Evolutionary conservation across 768 basidiomycete genomes (phyloP).

Genomic region (Termitomyces sp.): DNA sequence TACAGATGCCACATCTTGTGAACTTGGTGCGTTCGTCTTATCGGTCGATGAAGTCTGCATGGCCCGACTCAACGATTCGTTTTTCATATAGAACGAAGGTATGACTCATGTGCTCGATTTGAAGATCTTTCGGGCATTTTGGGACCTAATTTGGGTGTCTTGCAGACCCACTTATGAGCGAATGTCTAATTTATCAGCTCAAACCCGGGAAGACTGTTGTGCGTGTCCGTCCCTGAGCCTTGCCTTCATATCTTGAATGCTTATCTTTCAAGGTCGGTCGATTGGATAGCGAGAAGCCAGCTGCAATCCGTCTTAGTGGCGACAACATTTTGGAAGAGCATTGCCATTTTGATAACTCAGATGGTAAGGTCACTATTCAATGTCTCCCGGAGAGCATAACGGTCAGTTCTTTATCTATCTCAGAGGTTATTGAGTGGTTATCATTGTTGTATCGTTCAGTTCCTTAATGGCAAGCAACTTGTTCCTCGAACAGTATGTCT

Average conservation of each 20-base stretch:
- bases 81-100: constrained; percentile 62
- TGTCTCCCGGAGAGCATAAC: constrained; percentile 79
- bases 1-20: constrained; percentile 88
- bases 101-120: constrained; percentile 15
- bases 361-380: constrained; percentile 80
- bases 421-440: constrained; percentile 5
- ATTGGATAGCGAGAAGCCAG: constrained; percentile 72
- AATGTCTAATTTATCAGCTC: constrained; percentile 73
- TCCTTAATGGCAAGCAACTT: constrained; percentile 91
- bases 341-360: constrained; percentile 83
- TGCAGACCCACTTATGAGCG: constrained; percentile 92
- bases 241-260: not conserved
- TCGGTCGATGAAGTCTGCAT: constrained; percentile 1
- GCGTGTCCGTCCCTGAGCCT: constrained; percentile 8
- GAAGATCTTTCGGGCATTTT: constrained; percentile 1
- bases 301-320: constrained; percentile 90
- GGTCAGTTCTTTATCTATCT: constrained; percentile 35
- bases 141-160: constrained; percentile 10
- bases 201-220: constrained; percentile 17
- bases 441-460: constrained; percentile 36
- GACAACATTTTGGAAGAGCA: constrained; percentile 90
- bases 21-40: constrained; percentile 63
- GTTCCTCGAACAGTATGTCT: constrained; percentile 62
- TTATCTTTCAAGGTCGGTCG: constrained; percentile 64
- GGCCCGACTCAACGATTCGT: constrained; percentile 11